Base-by-base conservation (phyloP, 805 yeast species). In the Schwanniomyces pseudopolymorphus region DNA sequence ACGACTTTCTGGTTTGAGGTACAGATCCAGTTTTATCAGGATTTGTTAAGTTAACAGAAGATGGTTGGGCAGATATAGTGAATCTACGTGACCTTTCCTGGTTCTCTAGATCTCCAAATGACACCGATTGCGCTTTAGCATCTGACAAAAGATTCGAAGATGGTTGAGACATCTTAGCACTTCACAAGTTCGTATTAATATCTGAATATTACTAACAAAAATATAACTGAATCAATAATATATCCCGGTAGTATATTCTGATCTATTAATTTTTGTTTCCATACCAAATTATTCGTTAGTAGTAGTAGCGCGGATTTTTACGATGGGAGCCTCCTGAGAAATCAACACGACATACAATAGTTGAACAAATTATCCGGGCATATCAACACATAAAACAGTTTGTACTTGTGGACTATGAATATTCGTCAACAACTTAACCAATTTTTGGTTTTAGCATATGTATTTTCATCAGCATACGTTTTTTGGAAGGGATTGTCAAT, bases 391-490 rank as follows among this genome's bases (percentile, higher is more conserved):
- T 26, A 26, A 22, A 26, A 26, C 13, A 31, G 35, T 6, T 16
- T 14, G 19, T 31, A 19, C 19, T 27, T 38, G 38, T n/a, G 11
- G 14, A 40, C 25, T 35, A 83, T 83, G 87, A 81, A 83, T 56
- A 59, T 84, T 39, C 77, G 87, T 59, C 73, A 74, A 45, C 84
- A 83, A 59, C 66, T 84, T 51, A 60, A 77, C n/a, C 89, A 88
- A 63, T 73, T 81, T 31, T 77, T 92, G 46, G 81, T 81, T 53
- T 74, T 94, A 58, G 81, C 88, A 13, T 83, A 88, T 72, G 91
- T 89, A 38, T 77, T 90, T 47, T 79, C 96, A 9, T 83, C 96
- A 0, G 96, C 98, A 0, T 94, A 83, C 66, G 87, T 94, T 79
- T 81, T 89, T 49, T 94, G 97, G 96, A 89, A 89, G 61, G 80